These are phyloP conservation scores for Lumnitzera littorea DNA, from an alignment of 345 rosid species.

Conservation along the genomic window DNA sequence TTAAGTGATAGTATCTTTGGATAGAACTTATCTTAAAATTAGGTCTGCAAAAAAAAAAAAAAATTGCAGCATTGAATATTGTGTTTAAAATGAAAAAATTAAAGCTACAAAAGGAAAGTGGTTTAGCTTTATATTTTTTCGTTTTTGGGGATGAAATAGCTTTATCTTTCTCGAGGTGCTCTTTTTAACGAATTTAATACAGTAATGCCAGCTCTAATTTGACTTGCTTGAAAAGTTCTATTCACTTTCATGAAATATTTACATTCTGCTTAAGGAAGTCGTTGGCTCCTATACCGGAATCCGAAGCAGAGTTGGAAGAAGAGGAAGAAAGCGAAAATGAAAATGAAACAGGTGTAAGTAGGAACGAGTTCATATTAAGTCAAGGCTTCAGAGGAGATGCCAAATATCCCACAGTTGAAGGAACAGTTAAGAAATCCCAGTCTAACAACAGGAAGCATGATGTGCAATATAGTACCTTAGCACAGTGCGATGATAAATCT, in stretches of 20 bases:
- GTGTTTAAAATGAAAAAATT: too few species aligned
- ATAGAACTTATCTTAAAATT: too few species aligned
- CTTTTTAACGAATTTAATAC: too few species aligned
- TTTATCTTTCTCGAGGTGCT: too few species aligned
- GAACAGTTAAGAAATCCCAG: slow-evolving; percentile 1
- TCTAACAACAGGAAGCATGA: neutral
- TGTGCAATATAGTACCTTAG: neutral
- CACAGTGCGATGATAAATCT: neutral
- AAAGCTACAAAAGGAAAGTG: too few species aligned
- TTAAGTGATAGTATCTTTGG: too few species aligned
- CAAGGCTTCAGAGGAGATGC: slow-evolving; percentile 12
- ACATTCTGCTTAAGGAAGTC: slow-evolving; percentile 69
- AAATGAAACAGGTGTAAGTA: slow-evolving; percentile 10
- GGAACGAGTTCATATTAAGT: slow-evolving; percentile 11
- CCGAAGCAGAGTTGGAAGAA: slow-evolving; percentile 76
- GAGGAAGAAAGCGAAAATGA: slow-evolving; percentile 36
- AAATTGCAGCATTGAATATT: too few species aligned
- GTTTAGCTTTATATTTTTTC: too few species aligned
- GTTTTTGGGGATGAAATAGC: too few species aligned
- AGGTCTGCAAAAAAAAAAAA: too few species aligned
- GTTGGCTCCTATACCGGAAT: slow-evolving; percentile 91
- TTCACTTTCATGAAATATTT: slow-evolving; percentile 25
- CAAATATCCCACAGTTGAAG: slow-evolving; percentile 6
- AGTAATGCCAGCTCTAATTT: too few species aligned
- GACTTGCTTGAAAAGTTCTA: slow-evolving; percentile 1